phyloP scores from a whole-genome alignment of 495 filamentous ascomycete genomes.

The Barbatosphaeria neglecta region DNA sequence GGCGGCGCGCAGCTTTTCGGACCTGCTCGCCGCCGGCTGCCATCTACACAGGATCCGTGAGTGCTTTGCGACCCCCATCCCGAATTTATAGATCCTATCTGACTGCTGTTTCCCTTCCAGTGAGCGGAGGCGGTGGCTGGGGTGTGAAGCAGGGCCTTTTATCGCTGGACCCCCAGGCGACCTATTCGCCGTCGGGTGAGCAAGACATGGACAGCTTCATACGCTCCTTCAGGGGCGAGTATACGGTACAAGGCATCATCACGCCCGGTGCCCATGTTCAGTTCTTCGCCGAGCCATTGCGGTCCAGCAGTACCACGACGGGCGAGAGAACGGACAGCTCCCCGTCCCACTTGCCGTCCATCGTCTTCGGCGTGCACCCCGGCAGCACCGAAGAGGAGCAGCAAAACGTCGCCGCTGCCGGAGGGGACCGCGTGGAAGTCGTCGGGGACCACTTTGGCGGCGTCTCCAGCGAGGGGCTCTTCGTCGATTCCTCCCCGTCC shows the following conservation, averaged over 20 bases:
- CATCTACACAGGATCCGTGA: conserved; percentile 50
- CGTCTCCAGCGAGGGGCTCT: conserved; percentile 28
- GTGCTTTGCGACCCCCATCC: conserved; percentile 6
- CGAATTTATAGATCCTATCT: background rate
- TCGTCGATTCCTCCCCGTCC: conserved; percentile 10
- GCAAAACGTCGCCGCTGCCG: background rate
- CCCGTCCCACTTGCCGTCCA: conserved; percentile 1
- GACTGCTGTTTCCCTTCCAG: conserved; percentile 17
- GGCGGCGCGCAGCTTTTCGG: conserved; percentile 5
- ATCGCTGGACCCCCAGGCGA: conserved; percentile 63
- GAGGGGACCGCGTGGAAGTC: conserved; percentile 7
- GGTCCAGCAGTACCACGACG: conserved; percentile 10
- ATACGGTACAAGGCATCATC: conserved; percentile 16
- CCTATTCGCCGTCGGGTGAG: conserved; percentile 15
- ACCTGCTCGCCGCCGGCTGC: conserved; percentile 32
- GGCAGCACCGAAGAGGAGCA: background rate
- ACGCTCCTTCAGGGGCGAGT: conserved; percentile 12
- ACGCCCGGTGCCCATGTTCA: conserved; percentile 35
- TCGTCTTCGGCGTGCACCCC: conserved; percentile 1
- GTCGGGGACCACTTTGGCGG: conserved; percentile 26
- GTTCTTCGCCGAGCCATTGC: conserved; percentile 29
- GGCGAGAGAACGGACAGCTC: conserved; percentile 3
- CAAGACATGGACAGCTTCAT: conserved; percentile 20
- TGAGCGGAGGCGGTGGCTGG: conserved; percentile 89
- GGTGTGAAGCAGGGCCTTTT: conserved; percentile 74